phyloP scores from a whole-genome alignment of 2,329 filamentous ascomycete species.

The Aspergillus aculeatinus region DNA sequence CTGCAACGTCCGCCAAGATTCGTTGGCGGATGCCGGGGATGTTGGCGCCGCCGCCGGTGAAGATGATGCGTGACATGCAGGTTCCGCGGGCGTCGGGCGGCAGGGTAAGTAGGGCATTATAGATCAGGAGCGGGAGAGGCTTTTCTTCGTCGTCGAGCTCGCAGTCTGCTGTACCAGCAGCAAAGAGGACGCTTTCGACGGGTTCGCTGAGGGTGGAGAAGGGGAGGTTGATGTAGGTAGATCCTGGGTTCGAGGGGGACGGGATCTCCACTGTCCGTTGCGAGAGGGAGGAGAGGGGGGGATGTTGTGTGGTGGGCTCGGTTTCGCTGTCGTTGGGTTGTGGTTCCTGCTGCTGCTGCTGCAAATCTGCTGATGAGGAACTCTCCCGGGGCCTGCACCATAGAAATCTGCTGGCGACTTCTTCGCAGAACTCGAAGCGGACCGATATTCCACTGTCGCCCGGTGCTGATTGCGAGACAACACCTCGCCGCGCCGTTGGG shows the following conservation, averaged over 20 bases:
- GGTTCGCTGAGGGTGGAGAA: conserved; percentile 71
- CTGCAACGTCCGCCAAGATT: conserved; percentile 71
- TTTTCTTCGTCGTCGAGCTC: conserved; percentile 85
- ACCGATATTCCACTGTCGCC: conserved; percentile 45
- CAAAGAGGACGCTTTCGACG: conserved; percentile 74
- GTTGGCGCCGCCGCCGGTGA: conserved; percentile 76
- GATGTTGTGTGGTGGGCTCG: not conserved
- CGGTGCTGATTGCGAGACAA: conserved; percentile 30
- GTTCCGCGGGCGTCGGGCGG: conserved; percentile 78
- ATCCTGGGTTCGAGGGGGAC: conserved; percentile 42
- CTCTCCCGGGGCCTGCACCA: conserved; percentile 62
- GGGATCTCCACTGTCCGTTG: conserved; percentile 47
- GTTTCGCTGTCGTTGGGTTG: conserved; percentile 1
- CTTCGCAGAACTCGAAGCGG: conserved; percentile 78
- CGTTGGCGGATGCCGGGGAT: conserved; percentile 78
- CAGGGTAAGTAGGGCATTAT: conserved; percentile 70
- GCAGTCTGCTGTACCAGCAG: conserved; percentile 48
- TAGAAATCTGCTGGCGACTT: conserved; percentile 69
- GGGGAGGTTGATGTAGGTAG: conserved; percentile 57
- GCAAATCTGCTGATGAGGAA: not conserved
- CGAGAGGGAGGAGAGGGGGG: conserved; percentile 8
- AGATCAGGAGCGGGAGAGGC: conserved; percentile 73
- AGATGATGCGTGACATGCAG: conserved; percentile 86
- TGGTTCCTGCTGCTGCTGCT: conserved; percentile 1
- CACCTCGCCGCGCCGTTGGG: conserved; percentile 10